Base-by-base conservation (phyloP, 2,329 filamentous ascomycete species). In the Colletotrichum endophyticum region DNA sequence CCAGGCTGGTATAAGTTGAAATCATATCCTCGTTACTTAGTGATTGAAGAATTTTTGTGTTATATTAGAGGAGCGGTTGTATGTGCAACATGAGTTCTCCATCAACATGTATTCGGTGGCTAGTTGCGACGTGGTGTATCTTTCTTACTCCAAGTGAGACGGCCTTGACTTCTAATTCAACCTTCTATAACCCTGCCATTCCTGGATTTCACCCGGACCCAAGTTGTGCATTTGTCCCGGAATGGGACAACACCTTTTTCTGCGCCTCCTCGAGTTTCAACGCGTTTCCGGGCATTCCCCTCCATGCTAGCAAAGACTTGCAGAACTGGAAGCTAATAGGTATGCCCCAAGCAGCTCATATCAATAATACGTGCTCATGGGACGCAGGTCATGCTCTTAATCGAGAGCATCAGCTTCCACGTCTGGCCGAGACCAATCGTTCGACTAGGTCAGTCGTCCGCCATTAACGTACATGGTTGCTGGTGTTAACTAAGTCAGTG, bases 251-350 rank as follows among this genome's bases (percentile, higher is more conserved):
- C 27, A 88, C 85, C 15, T 90, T 89, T 79, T 89, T 88, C 80
- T 90, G 88, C 77, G 87, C 86, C 8, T 87, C 87, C 0, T 90
- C 89, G 3, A 89, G 87, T 2, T 91, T 91, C 79, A 87, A 88
- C 72, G 83, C 85, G 1, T 91, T 90, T 78, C 89, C 89, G 0
- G 89, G 89, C 1, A 81, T 91, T 12, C 89, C 89, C 0, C 85
- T 91, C 25, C 87, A 91, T 79, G 87, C 88, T 3, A 89, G 86
- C n/a, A 86, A 84, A 72, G 89, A 91, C 78, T 81, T 91, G 28
- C 78, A 84, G 22, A 86, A 87, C 67, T 91, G 89, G 89, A 87
- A 86, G 74, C 83, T 88, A 8, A 63, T 69, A 19, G 70, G 73
- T 76, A 27, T 12, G 6, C 22, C 19, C 12, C 12, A 19, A 27